Base-by-base conservation (phyloP, 148 eudicot species). In the Spergularia bocconei region DNA sequence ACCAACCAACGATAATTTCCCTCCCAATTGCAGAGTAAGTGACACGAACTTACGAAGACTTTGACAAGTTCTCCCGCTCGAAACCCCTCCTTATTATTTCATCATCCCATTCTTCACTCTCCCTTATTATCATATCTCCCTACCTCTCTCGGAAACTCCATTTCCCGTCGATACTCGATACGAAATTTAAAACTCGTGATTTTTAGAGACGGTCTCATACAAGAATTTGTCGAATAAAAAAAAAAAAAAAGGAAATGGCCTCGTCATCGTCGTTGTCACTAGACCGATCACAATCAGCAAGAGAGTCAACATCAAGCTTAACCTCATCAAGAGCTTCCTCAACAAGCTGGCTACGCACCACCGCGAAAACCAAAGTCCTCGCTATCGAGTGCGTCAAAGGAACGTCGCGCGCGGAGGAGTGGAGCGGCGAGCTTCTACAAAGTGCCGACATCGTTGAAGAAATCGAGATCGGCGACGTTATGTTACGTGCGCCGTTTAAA, bases 391-490 rank as follows among this genome's bases (percentile, higher is more conserved):
- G 98, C 78, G 64, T 93, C 8, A 75, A 78, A 69, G 96, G 96
- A 1, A 89, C 90, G 17, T 87, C 98, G 2, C 82, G 79, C 52
- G 93, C 90, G 16, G 98, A 91, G 21, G 98, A 93, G 66, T 93
- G 98, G 98, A 87, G 96, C 47, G 91, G 89, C 1, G 88, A 79
- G 76, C 80, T 84, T 53, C 82, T 93, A 17, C 93, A 89, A 70
- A 93, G 96, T 33, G 98, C 96, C 0, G 98, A 93, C 78, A 88
- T 93, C 15, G 93, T 93, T 0, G 96, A 90, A 29, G 91, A 87
- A 82, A 71, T 93, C 6, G 54, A 25, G 63, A 79, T 91, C 70
- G 91, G 91, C 0, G 82, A 54, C 16, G 20, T 73, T n/a, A 41
- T 59, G 10, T 51, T 89, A 5, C 72, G 67, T 0, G 64, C 91